Percentiles rank a stretch among this genome's conserved stretches.
phyloP scores from a whole-genome alignment of 140 eudicot species.

The Anethum foeniculum region DNA sequence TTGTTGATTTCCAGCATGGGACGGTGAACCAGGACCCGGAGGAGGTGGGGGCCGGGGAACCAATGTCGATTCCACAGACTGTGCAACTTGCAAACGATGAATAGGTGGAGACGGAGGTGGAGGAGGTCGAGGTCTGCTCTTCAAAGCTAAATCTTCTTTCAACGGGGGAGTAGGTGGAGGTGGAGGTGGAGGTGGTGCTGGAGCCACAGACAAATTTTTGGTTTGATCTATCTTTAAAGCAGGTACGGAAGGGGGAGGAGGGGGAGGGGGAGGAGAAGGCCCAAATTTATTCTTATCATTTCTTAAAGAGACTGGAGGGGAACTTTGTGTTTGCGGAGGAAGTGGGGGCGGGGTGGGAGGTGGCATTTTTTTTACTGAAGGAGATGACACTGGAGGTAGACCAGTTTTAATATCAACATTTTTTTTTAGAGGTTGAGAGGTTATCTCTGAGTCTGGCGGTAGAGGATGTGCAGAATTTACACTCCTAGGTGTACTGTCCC shows the following conservation, averaged over 20 bases:
- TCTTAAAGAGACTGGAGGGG: conserved; percentile 11
- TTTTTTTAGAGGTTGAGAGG: conserved; percentile 22
- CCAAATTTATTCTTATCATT: conserved; percentile 15
- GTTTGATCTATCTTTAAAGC: conserved; percentile 19
- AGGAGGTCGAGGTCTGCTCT: conserved; percentile 25
- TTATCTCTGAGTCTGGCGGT: conserved; percentile 11
- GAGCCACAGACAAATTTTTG: conserved; percentile 17
- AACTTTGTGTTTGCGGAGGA: conserved; percentile 12
- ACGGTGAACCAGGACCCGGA: conserved; percentile 30
- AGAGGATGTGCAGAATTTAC: conserved; percentile 29
- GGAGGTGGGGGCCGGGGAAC: conserved; percentile 39
- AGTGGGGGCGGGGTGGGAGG: conserved; percentile 22
- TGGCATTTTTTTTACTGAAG: conserved; percentile 11
- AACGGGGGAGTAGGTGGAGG: conserved; percentile 44
- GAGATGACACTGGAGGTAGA: conserved; percentile 20
- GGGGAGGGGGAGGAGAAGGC: conserved; percentile 23
- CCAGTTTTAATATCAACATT: conserved; percentile 10
- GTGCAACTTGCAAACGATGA: conserved; percentile 4
- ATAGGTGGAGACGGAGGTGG: conserved; percentile 26
- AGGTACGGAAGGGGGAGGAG: conserved; percentile 18
- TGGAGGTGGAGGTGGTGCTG: conserved; percentile 23
- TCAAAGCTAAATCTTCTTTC: conserved; percentile 9
- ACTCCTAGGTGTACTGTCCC: conserved; percentile 17
- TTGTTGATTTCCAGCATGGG: conserved; percentile 2
- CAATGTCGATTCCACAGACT: background rate